Evolutionary conservation across 805 yeast genomes (phyloP).

Genomic region (Metschnikowia anglica): DNA sequence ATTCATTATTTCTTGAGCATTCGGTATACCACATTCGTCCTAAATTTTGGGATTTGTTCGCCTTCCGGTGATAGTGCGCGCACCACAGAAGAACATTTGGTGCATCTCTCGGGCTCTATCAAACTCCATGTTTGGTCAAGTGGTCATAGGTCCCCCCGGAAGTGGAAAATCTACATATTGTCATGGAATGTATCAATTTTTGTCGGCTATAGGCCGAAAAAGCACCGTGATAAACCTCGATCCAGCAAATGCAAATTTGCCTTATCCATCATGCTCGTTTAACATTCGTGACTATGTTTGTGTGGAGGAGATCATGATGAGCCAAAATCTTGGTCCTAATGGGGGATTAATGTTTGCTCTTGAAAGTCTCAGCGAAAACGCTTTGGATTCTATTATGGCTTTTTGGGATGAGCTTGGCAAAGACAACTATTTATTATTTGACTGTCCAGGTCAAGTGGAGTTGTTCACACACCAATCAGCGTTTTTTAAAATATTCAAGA

Average conservation of each 20-base stretch:
- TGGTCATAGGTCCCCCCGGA: conserved; percentile 98
- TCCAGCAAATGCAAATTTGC: conserved; percentile 78
- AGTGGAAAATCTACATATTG: conserved; percentile 96
- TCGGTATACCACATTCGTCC: background rate
- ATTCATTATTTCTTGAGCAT: conserved; percentile 18
- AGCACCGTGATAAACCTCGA: conserved; percentile 84
- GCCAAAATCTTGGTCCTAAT: conserved; percentile 73
- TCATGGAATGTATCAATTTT: conserved; percentile 86
- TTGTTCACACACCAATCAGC: conserved; percentile 88
- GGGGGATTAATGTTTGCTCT: conserved; percentile 91
- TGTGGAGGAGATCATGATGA: conserved; percentile 75
- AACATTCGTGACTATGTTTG: conserved; percentile 78
- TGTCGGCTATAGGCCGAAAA: conserved; percentile 91
- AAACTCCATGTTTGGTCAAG: conserved; percentile 66
- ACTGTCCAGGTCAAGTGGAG: conserved; percentile 96
- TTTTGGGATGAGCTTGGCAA: conserved; percentile 25
- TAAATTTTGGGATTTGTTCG: conserved; percentile 1
- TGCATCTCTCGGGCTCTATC: background rate
- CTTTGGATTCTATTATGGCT: conserved; percentile 51
- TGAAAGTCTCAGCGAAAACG: conserved; percentile 54
- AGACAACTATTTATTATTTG: conserved; percentile 68
- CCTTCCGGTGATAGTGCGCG: conserved; percentile 15
- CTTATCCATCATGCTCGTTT: conserved; percentile 65
- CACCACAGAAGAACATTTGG: conserved; percentile 7
- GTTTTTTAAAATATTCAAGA: conserved; percentile 62